These are phyloP conservation scores for Boletus barrowsii DNA, from an alignment of 768 basidiomycete genomes.

Conservation along the genomic window DNA sequence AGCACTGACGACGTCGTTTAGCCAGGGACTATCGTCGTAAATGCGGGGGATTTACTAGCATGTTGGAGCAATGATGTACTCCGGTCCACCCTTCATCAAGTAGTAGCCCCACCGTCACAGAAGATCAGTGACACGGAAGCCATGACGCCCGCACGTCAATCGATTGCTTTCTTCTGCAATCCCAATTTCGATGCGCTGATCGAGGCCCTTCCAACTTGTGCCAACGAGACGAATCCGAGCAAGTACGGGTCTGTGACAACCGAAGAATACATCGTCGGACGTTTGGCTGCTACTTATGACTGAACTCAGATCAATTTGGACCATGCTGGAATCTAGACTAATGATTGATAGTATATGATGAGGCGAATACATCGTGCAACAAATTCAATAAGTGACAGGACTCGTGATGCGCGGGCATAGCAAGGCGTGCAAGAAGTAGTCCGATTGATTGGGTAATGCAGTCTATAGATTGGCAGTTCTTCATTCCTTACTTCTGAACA, in stretches of 20 bases:
- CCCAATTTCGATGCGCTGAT: slow-evolving; percentile 70
- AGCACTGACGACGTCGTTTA: slow-evolving; percentile 27
- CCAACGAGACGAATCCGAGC: slow-evolving; percentile 40
- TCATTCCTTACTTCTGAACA: slow-evolving; percentile 61
- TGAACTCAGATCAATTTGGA: slow-evolving; percentile 21
- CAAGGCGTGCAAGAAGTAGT: slow-evolving; percentile 16
- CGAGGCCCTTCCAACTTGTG: slow-evolving; percentile 65
- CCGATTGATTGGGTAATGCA: slow-evolving; percentile 17
- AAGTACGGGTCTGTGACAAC: slow-evolving; percentile 74
- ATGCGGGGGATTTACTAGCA: slow-evolving; percentile 75
- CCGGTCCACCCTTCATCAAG: slow-evolving; percentile 78
- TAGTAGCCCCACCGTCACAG: slow-evolving; percentile 65
- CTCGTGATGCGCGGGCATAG: slow-evolving; percentile 17
- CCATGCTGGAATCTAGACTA: slow-evolving; percentile 5
- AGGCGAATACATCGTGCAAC: slow-evolving; percentile 14
- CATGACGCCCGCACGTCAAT: slow-evolving; percentile 67
- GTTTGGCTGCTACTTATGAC: slow-evolving; percentile 57
- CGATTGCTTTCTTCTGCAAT: slow-evolving; percentile 86
- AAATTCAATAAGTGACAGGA: slow-evolving; percentile 17
- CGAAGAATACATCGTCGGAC: slow-evolving; percentile 73
- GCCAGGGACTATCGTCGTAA: slow-evolving; percentile 81
- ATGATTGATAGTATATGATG: slow-evolving; percentile 13
- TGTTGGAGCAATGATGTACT: slow-evolving; percentile 84
- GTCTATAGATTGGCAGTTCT: slow-evolving; percentile 5
- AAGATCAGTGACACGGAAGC: slow-evolving; percentile 46